Base-by-base conservation (phyloP, 169 alveolate genomes). In the Cystoisospora suis region DNA sequence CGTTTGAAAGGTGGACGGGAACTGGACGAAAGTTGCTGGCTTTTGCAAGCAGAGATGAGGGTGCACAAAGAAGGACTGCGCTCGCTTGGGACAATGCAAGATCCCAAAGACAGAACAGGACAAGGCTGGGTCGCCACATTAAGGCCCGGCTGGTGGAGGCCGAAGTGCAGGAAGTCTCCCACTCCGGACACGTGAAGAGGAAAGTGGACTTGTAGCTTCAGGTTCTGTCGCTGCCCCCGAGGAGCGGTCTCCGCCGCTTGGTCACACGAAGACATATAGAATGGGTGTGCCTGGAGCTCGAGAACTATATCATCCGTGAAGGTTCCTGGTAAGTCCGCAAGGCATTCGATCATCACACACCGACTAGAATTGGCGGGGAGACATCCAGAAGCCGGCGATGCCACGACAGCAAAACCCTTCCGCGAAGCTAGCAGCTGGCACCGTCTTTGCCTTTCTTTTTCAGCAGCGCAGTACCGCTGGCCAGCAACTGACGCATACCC, bases 241-340 rank as follows among this genome's bases (percentile, higher is more conserved):
- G 9, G 77, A n/a, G 42, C 1, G 38, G 77, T 17, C 3, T 9
- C 42, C 5, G 3, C 77, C 34, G 42, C 23, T 9, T 58, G 40
- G 15, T 29, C 42, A n/a, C 27, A n/a, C n/a, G 44, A n/a, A 7
- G 77, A 65, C 6, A 12, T n/a, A 1, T 20, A 9, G 77, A 12
- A 65, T 36, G 77, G 77, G n/a, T 65, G 77, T 12, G 77, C 77
- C 6, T n/a, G 77, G 42, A 65, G 77, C 44, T 65, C 77, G 77
- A 65, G 77, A n/a, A 65, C n/a, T 36, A 65, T 36, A 12, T 1
- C 7, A 44, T 65, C 77, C 34, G n/a, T 44, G 40, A 65, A 65
- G 38, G 42, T 27, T 15, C 77, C 77, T 1, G 77, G 77, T 23
- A n/a, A 0, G 34, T 65, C 77, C 1, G 77, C n/a, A 44, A 65